phyloP scores from a whole-genome alignment of 1,284 basidiomycete species.

The Cutaneotrichosporon sp. region DNA sequence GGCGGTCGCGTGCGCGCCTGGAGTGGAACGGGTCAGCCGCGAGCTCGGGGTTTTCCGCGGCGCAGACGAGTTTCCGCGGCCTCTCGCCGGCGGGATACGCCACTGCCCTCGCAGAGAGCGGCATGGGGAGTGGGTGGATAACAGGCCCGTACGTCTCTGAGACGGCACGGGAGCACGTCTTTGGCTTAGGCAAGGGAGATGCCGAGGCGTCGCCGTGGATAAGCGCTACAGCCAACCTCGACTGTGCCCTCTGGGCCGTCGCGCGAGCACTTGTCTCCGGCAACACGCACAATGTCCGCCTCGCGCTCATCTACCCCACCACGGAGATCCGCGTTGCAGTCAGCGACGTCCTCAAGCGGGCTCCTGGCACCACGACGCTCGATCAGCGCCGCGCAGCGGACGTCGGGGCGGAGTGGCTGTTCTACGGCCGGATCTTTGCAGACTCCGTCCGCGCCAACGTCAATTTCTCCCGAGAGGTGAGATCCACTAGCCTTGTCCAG shows the following conservation, averaged over 20 bases:
- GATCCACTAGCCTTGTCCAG: not conserved
- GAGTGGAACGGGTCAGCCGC: not conserved
- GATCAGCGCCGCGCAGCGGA: not conserved
- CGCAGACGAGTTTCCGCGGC: not conserved
- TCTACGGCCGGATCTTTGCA: conserved; percentile 25
- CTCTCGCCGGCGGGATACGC: conserved; percentile 1
- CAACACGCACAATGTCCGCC: not conserved
- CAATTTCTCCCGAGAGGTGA: conserved; percentile 17
- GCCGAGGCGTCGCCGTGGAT: conserved; percentile 27
- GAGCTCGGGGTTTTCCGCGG: not conserved
- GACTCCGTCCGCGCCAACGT: conserved; percentile 16
- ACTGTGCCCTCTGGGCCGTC: conserved; percentile 29
- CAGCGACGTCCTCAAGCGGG: not conserved
- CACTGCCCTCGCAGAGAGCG: not conserved
- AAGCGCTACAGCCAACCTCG: conserved; percentile 15
- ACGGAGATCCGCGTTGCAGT: not conserved
- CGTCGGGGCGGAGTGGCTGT: conserved; percentile 15
- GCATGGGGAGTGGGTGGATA: not conserved
- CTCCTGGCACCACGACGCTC: not conserved
- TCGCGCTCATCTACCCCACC: conserved; percentile 5
- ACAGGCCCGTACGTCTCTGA: not conserved
- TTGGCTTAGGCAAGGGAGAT: not conserved
- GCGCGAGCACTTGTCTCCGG: conserved; percentile 8
- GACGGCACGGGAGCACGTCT: not conserved
- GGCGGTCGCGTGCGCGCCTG: not conserved